Evolutionary conservation across 257 asterid species (phyloP), one percentile per base, ranked within the genome.

Genomic region (Petunia axillaris): DNA sequence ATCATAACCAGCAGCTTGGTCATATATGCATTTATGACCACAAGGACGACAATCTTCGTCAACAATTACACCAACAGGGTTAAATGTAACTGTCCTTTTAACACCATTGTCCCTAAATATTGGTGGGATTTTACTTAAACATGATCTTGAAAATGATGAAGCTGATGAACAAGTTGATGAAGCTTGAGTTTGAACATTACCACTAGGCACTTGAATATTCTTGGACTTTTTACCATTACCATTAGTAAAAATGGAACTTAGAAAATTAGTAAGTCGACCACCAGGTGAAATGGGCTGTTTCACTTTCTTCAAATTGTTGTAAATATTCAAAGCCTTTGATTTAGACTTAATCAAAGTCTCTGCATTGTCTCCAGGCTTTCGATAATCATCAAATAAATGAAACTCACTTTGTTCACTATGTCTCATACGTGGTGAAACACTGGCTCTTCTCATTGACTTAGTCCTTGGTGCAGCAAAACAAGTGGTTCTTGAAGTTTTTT

Each of bases 241-340:
- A 59, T 65, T 77, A 35, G 82, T 80, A 84, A 93, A 93, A 35
- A 93, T 85, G 1, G 94, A 86, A 75, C 86, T 88, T 59, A 94
- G 86, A 63, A 94, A 91, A 58, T 48, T 87, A 0, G 97, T 88
- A 0, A 94, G 85, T 64, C 89, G 87, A 65, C 88, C 95, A 0
- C 98, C 97, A 0, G 98, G 98, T 0, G 98, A 94, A 39, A 92
- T 92, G 1, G 97, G 98, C 82, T 90, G 94, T 85, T 90, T 91
- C 41, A 90, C 86, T 14, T 88, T 93, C 89, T 89, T 93, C 94
- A 92, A 64, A 77, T 88, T 89, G 46, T 90, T 89, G 64, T 91
- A 92, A 5, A 92, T 88, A 87, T 85, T 90, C 76, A 87, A 36
- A 35, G 93, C 97, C 80, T 88, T 86, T 6, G 91, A 89, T 66